These are phyloP conservation scores for Chrysoporthe cubensis DNA, from an alignment of 2,329 filamentous ascomycete species.

Conservation along the genomic window DNA sequence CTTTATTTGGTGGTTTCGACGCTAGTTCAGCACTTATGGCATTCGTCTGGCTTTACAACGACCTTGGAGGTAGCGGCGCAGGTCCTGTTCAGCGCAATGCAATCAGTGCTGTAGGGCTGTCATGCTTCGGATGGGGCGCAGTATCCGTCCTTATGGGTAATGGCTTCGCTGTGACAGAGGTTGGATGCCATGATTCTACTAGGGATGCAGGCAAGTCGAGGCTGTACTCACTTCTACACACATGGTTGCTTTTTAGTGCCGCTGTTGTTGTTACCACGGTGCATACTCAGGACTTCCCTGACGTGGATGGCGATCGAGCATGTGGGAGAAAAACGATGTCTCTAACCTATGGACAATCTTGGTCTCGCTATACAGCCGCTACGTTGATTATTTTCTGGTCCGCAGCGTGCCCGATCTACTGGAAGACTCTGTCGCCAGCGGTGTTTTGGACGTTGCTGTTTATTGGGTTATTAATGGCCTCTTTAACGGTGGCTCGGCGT, in stretches of 20 bases:
- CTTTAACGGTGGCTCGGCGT: neutral
- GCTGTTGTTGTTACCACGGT: constrained; percentile 41
- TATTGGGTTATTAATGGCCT: neutral
- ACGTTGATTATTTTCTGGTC: constrained; percentile 33
- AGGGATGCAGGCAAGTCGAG: too few relatives aligned
- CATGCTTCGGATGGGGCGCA: constrained; percentile 32
- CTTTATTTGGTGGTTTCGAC: neutral
- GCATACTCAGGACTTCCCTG: constrained; percentile 44
- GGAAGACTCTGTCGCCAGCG: constrained; percentile 15
- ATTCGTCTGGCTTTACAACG: constrained; percentile 31
- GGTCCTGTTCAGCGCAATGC: constrained; percentile 33
- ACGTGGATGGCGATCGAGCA: constrained; percentile 38
- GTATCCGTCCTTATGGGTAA: constrained; percentile 26
- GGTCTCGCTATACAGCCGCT: constrained; percentile 33
- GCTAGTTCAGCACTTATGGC: constrained; percentile 24
- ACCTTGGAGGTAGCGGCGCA: constrained; percentile 35
- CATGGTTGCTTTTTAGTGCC: constrained; percentile 36
- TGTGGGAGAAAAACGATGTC: constrained; percentile 36
- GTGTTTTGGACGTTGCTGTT: neutral
- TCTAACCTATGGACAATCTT: constrained; percentile 36
- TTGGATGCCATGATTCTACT: too few relatives aligned
- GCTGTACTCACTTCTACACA: neutral
- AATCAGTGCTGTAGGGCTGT: constrained; percentile 31
- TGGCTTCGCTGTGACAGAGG: neutral
- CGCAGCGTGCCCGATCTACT: constrained; percentile 31